Conservation (phyloP, 2,329 filamentous ascomycete genomes). For the Colletotrichum sp. region DNA sequence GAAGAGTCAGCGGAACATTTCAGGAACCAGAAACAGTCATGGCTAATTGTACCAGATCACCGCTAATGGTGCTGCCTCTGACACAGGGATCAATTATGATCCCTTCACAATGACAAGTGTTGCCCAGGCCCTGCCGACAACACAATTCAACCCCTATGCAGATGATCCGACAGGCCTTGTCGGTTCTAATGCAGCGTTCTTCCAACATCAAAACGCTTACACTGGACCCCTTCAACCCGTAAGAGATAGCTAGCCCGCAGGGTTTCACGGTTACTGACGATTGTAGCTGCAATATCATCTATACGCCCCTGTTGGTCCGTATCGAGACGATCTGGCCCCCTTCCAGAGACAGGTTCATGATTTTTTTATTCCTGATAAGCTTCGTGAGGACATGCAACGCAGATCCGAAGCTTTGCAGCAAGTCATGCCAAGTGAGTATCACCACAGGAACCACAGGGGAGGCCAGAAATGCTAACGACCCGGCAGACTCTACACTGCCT, state of each 20-base stretch:
- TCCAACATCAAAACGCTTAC: slow-evolving; percentile 61
- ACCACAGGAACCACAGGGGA: background rate
- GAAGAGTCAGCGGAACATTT: slow-evolving; percentile 22
- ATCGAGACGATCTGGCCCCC: slow-evolving; percentile 78
- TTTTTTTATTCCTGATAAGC: slow-evolving; percentile 86
- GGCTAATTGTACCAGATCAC: slow-evolving; percentile 32
- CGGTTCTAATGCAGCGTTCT: slow-evolving; percentile 67
- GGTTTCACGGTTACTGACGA: slow-evolving; percentile 21
- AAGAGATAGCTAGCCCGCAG: slow-evolving; percentile 27
- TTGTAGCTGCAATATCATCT: slow-evolving; percentile 85
- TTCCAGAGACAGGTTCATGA: slow-evolving; percentile 90
- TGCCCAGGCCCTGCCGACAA: slow-evolving; percentile 52
- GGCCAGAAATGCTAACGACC: background rate
- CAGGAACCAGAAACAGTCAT: background rate
- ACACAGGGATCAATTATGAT: slow-evolving; percentile 60
- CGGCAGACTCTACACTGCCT: slow-evolving; percentile 67
- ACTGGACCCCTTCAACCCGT: slow-evolving; percentile 65
- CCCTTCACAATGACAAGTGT: slow-evolving; percentile 68
- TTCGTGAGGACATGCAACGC: slow-evolving; percentile 88
- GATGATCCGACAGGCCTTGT: slow-evolving; percentile 70
- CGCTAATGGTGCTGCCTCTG: slow-evolving; percentile 54
- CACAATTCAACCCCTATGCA: slow-evolving; percentile 77
- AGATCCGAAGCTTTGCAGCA: slow-evolving; percentile 87
- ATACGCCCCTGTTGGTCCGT: slow-evolving; percentile 86
- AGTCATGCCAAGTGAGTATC: slow-evolving; percentile 73